These are phyloP conservation scores for Suillus discolor DNA, from an alignment of 768 basidiomycete species.

Conservation along the genomic window DNA sequence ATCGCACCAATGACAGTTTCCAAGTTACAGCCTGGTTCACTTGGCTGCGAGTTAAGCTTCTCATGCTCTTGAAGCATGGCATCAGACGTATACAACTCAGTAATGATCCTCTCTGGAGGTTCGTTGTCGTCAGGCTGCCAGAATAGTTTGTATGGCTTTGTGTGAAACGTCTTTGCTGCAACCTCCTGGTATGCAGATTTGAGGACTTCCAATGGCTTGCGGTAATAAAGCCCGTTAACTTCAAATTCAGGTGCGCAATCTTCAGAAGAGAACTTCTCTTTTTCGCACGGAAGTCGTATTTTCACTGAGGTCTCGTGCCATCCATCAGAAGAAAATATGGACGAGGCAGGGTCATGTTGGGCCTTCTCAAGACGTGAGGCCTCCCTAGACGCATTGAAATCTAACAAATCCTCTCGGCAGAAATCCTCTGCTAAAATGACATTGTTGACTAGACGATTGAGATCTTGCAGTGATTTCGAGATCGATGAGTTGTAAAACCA, in stretches of 20 bases:
- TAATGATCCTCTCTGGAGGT: neutral
- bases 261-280: neutral
- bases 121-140: slow-evolving; percentile 3
- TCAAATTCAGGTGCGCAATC: neutral
- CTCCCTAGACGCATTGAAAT: slow-evolving; percentile 5
- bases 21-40: slow-evolving; percentile 13
- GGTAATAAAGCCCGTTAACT: neutral
- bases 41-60: slow-evolving; percentile 3
- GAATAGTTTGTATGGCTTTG: slow-evolving; percentile 2
- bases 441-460: slow-evolving; percentile 7
- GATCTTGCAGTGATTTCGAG: slow-evolving; percentile 5
- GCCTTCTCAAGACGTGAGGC: neutral
- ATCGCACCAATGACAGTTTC: slow-evolving; percentile 18
- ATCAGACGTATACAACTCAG: neutral
- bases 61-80: slow-evolving; percentile 7
- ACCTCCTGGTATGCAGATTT: neutral
- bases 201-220: slow-evolving; percentile 2
- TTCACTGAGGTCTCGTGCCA: neutral
- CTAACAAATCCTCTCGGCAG: slow-evolving; percentile 3
- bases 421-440: slow-evolving; percentile 11
- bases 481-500: slow-evolving; percentile 6
- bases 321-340: neutral
- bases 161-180: neutral
- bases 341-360: neutral
- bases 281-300: neutral